Conservation (phyloP, 148 eudicot species). For the Nepenthes gracilis region DNA sequence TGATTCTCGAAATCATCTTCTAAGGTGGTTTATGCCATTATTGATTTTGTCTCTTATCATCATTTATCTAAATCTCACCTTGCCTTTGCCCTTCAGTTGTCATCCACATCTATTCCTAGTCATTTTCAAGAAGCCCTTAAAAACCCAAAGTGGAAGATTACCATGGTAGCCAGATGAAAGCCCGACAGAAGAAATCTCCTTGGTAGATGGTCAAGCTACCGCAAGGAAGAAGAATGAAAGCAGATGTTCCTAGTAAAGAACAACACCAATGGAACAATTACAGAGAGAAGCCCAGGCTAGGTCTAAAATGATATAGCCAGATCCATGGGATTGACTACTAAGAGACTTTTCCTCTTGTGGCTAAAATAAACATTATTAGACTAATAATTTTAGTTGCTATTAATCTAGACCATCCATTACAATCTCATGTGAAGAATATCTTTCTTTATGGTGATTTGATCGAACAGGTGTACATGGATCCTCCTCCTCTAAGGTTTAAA, state of each 20-base stretch:
- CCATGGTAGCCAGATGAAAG: neutral
- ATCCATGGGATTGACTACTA: neutral
- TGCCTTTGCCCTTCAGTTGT: too few species aligned
- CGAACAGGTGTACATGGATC: neutral
- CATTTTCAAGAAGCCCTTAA: neutral
- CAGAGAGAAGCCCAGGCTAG: neutral
- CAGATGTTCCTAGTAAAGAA: neutral
- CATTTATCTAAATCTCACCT: too few species aligned
- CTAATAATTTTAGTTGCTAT: neutral
- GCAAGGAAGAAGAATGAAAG: neutral
- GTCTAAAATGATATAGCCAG: neutral
- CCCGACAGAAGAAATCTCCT: neutral
- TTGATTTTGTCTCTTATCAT: too few species aligned
- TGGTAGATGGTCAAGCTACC: neutral
- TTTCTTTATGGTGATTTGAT: neutral
- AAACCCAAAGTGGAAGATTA: neutral
- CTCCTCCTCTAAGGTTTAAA: neutral
- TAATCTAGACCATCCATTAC: neutral
- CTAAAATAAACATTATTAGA: neutral
- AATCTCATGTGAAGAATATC: neutral
- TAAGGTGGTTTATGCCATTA: too few species aligned
- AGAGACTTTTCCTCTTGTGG: neutral
- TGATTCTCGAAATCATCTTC: too few species aligned
- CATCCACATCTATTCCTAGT: neutral
- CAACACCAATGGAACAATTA: neutral